Base-by-base conservation (phyloP, 75 land plant species). In the Selaginella tamariscina region DNA sequence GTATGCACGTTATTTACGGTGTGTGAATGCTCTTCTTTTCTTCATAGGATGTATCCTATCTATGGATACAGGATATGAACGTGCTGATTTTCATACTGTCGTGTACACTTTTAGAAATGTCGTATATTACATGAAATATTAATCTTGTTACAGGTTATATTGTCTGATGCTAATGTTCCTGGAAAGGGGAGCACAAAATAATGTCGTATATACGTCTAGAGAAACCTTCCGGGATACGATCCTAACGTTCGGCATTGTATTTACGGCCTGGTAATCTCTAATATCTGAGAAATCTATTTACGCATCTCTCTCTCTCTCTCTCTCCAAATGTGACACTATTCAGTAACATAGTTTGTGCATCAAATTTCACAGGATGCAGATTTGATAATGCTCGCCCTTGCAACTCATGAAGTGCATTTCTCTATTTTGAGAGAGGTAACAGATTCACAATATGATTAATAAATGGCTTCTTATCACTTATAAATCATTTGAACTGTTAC, bases 281-380 rank as follows among this genome's bases (percentile, higher is more conserved):
- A 5, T 39, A 15, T 15, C 5, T 39, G 49, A n/a, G n/a, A n/a
- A 5, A 39, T 39, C 49, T 15, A 39, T 39, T 39, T 39, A 39
- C 15, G 49, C 5, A 15, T 39, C 49, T 39, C 49, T 5, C 15
- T 39, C n/a, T n/a, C n/a, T n/a, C n/a, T n/a, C n/a, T n/a, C n/a
- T n/a, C n/a, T n/a, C 29, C 31, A 29, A 1, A 29, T 65, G 27
- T 9, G 5, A 22, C 31, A 20, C 20, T 8, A 8, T 11, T 65
- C 5, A 29, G 29, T 20, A 44, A 66, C 8, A 1, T 33, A 24
- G 63, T 56, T 21, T 39, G 32, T 28, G 30, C 24, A 31, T 11
- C n/a, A n/a, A n/a, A n/a, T n/a, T n/a, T 29, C 56, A 26, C 75
- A 89, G 96, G 99, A 95, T 85, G 99, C 99, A 0, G 99, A 95